A percentile compares a stretch with the other conserved stretches of the same genome.
Evolutionary conservation across 2,329 filamentous ascomycete species (phyloP).

Genomic region (Hortaea sp.): DNA sequence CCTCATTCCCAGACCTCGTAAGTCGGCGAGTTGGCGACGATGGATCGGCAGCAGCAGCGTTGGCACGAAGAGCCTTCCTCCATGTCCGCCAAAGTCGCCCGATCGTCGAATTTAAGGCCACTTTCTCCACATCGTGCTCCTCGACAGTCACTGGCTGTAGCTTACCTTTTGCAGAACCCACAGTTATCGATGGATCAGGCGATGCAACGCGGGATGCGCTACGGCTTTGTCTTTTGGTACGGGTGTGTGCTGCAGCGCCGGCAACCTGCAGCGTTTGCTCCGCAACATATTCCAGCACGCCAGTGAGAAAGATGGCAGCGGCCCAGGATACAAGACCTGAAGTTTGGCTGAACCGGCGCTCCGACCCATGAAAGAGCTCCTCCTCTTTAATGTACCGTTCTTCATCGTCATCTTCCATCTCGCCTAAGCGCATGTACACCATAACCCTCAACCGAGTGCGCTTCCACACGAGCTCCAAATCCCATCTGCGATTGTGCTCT

Average conservation of each 20-base stretch:
- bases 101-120: constrained; percentile 79
- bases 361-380: constrained; percentile 51
- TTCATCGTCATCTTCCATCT: constrained; percentile 97
- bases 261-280: constrained; percentile 84
- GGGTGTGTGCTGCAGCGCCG: constrained; percentile 69
- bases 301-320: constrained; percentile 90
- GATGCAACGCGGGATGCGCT: constrained; percentile 14
- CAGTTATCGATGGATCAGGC: background rate
- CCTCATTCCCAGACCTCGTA: background rate
- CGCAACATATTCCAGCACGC: constrained; percentile 85
- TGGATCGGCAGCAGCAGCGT: constrained; percentile 1
- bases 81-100: constrained; percentile 89
- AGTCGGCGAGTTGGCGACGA: background rate
- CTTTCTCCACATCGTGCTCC: constrained; percentile 83
- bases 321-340: constrained; percentile 63
- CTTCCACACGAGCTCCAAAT: constrained; percentile 91
- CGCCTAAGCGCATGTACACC: constrained; percentile 93
- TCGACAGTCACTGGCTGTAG: constrained; percentile 57
- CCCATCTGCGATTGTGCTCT: constrained; percentile 53
- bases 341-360: constrained; percentile 43
- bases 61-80: constrained; percentile 69
- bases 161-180: background rate
- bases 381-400: constrained; percentile 79
- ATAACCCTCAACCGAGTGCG: constrained; percentile 86
- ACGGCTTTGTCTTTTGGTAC: constrained; percentile 36